These are phyloP conservation scores for Chlamydomonas incerta DNA, from an alignment of 139 green algal species.

Conservation along the genomic window DNA sequence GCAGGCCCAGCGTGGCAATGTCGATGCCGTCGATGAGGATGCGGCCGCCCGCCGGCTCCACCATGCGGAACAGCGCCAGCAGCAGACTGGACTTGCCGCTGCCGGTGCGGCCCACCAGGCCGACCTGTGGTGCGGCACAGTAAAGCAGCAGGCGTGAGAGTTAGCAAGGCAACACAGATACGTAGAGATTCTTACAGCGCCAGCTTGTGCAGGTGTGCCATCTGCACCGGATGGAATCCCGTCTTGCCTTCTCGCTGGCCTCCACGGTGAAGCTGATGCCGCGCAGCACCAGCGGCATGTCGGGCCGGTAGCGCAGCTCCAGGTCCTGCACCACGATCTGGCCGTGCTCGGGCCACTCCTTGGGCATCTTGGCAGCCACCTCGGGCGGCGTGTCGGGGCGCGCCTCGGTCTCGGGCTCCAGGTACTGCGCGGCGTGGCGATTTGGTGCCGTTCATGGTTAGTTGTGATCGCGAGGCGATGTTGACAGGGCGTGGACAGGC, in stretches of 20 bases:
- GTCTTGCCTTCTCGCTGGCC: constrained; percentile 47
- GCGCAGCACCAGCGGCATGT: constrained; percentile 85
- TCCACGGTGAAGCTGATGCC: constrained; percentile 72
- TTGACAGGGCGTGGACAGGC: background rate
- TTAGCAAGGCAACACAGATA: no score
- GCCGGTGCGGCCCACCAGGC: constrained; percentile 91
- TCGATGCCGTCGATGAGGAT: constrained; percentile 90
- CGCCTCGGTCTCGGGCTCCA: constrained; percentile 56
- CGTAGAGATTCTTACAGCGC: no score
- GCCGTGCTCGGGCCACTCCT: constrained; percentile 53
- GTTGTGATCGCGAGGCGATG: background rate
- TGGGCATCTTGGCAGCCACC: constrained; percentile 33
- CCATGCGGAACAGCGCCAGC: constrained; percentile 87
- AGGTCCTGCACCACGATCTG: constrained; percentile 59
- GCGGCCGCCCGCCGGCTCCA: constrained; percentile 79
- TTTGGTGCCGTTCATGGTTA: no score
- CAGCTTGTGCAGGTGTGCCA: no score
- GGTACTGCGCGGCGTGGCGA: constrained; percentile 42
- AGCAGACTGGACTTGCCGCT: constrained; percentile 90
- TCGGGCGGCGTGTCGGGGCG: constrained; percentile 55
- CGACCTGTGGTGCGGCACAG: constrained; percentile 42
- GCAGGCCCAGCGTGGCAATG: constrained; percentile 78
- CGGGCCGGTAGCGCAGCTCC: constrained; percentile 86
- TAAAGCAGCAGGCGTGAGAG: no score
- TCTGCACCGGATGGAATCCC: no score